phyloP scores from a whole-genome alignment of 371 early-diverging fungal species.

The Mortierella sp. region DNA sequence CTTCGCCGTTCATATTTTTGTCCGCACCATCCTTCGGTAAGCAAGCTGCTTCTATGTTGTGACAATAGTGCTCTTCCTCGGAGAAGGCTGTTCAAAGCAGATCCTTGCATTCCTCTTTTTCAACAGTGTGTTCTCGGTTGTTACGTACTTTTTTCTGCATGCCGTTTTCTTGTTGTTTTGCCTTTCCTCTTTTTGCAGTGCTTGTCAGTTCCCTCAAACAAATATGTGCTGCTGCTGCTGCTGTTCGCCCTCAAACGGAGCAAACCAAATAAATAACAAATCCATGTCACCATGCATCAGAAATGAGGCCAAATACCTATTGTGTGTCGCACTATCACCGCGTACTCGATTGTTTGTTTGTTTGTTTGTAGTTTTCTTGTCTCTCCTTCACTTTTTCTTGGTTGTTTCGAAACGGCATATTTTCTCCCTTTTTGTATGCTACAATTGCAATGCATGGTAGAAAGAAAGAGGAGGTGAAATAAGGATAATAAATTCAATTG shows the following conservation, averaged over 20 bases:
- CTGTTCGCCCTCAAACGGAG: neutral
- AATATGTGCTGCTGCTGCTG: neutral
- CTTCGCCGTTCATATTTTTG: neutral
- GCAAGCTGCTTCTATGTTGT: neutral
- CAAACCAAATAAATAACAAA: neutral
- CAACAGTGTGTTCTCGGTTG: neutral
- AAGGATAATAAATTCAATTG: neutral
- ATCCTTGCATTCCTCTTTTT: neutral
- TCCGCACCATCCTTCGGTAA: neutral
- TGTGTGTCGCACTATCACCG: neutral
- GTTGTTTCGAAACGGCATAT: neutral
- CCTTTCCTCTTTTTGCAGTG: neutral
- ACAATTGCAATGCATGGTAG: neutral
- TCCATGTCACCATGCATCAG: neutral
- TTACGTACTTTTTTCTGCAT: neutral
- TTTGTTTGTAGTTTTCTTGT: neutral
- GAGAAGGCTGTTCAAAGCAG: neutral
- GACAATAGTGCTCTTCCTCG: neutral
- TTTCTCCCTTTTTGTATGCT: neutral
- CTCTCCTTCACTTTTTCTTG: neutral
- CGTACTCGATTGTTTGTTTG: neutral
- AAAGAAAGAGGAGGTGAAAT: neutral
- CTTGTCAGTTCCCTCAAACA: neutral
- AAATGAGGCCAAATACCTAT: neutral
- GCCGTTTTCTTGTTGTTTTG: neutral